Base-by-base conservation (phyloP, 352 stramenopile species). In the Aphanomyces astaci region DNA sequence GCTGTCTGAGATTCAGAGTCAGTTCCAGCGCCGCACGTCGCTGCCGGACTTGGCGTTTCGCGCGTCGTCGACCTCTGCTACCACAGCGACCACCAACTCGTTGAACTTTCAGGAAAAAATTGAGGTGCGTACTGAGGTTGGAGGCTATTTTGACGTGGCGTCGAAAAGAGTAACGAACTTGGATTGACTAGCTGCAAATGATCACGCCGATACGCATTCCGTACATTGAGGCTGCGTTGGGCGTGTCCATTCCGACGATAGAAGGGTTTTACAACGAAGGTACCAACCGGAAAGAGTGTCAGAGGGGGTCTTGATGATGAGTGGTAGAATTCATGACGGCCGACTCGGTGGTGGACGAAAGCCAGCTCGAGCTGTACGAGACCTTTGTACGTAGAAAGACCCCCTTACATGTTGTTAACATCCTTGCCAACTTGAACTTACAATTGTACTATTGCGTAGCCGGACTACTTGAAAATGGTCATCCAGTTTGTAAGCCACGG, bases 191-290 rank as follows among this genome's bases (percentile, higher is more conserved):
- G 83, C 73, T 94, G 0, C 86, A 94, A 83, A 92, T 94, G 77
- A 91, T 94, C 78, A 94, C 86, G 13, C 86, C 84, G 2, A 90
- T 92, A 66, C 82, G 86, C 32, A 94, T 94, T 31, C 86, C 86
- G n/a, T 94, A 90, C 59, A 89, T 94, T 24, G 86, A 91, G 66
- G 78, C 86, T 73, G 78, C 80, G n/a, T 66, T 94, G 1, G 79
- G 76, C 0, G 75, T 90, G n/a, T 80, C 74, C 5, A 94, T 94
- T 62, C 73, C 79, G 15, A 92, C 84, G 3, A 63, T 91, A 36
- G 83, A 94, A 75, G 83, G 86, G 5, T 91, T 94, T 64, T 80
- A 89, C 49, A 94, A 92, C 62, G 81, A 86, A 52, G 78, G 85
- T 91, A 73, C 60, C n/a, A n/a, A n/a, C n/a, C n/a, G n/a, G n/a